phyloP scores from a whole-genome alignment of 805 yeast genomes.

The Phaffomyces antillensis region DNA sequence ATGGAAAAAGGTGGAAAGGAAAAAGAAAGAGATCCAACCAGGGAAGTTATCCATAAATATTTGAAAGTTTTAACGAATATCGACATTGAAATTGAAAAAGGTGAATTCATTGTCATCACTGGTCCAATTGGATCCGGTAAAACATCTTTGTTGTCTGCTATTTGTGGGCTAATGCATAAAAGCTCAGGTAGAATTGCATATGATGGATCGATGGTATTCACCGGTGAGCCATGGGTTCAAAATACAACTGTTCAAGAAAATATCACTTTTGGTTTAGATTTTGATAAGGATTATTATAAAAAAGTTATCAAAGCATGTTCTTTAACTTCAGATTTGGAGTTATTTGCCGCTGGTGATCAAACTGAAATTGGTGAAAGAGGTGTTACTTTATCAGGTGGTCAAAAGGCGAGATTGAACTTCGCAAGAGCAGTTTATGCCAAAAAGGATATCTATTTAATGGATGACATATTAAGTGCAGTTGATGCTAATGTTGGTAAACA shows the following conservation, averaged over 20 bases:
- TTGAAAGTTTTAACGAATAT: slow-evolving; percentile 31
- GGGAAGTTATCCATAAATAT: slow-evolving; percentile 4
- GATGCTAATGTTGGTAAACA: slow-evolving; percentile 75
- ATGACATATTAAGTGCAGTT: slow-evolving; percentile 65
- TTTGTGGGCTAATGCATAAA: slow-evolving; percentile 66
- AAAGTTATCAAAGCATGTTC: slow-evolving; percentile 57
- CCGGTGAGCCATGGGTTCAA: slow-evolving; percentile 75
- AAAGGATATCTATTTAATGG: slow-evolving; percentile 51
- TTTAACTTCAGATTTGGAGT: slow-evolving; percentile 50
- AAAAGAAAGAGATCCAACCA: background rate
- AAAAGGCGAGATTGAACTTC: slow-evolving; percentile 54
- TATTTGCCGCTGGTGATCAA: slow-evolving; percentile 63
- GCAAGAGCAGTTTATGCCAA: slow-evolving; percentile 66
- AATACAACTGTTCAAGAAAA: slow-evolving; percentile 72
- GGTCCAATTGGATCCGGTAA: slow-evolving; percentile 85
- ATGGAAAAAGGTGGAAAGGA: background rate
- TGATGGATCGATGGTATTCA: slow-evolving; percentile 41
- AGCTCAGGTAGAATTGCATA: slow-evolving; percentile 38
- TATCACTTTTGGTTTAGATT: slow-evolving; percentile 56
- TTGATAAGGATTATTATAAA: slow-evolving; percentile 43
- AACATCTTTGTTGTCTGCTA: slow-evolving; percentile 58
- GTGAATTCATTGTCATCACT: slow-evolving; percentile 67
- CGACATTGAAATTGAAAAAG: slow-evolving; percentile 45
- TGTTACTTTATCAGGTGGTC: slow-evolving; percentile 73
- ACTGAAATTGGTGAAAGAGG: slow-evolving; percentile 85